Conservation (phyloP, 257 asterid species). For the Solanum ossicruentum region DNA sequence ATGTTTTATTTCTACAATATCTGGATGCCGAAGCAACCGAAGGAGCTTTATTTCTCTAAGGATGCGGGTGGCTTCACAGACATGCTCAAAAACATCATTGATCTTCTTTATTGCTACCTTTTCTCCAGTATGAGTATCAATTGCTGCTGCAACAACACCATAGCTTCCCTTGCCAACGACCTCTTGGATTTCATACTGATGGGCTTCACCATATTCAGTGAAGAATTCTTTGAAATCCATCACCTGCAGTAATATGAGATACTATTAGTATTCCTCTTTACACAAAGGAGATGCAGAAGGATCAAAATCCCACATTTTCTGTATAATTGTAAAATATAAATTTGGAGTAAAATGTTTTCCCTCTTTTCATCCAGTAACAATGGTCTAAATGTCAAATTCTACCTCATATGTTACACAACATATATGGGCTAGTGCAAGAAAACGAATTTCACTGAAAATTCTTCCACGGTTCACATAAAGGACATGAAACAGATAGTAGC, state of each 20-base stretch:
- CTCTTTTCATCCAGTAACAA: background rate
- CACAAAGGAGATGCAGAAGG: background rate
- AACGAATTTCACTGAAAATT: background rate
- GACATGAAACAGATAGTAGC: background rate
- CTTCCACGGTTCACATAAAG: background rate
- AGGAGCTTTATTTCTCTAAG: conserved; percentile 95
- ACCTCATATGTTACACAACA: background rate
- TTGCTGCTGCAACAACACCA: conserved; percentile 95
- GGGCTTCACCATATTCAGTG: conserved; percentile 95
- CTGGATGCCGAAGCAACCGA: conserved; percentile 83
- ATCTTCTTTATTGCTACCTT: conserved; percentile 94
- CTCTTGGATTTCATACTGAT: conserved; percentile 76
- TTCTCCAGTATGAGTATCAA: conserved; percentile 93
- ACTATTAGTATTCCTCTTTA: background rate
- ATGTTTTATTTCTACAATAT: conserved; percentile 91
- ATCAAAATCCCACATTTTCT: background rate
- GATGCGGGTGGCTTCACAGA: conserved; percentile 91
- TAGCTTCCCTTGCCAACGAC: conserved; percentile 98
- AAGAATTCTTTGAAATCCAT: conserved; percentile 81
- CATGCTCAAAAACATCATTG: conserved; percentile 80
- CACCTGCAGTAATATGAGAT: conserved; percentile 20
- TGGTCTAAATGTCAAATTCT: background rate
- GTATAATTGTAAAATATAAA: background rate
- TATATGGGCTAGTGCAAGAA: background rate
- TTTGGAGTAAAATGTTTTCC: background rate